Evolutionary conservation across 164 flowering plant genomes (phyloP).

Genomic region (Vitis amurensis): DNA sequence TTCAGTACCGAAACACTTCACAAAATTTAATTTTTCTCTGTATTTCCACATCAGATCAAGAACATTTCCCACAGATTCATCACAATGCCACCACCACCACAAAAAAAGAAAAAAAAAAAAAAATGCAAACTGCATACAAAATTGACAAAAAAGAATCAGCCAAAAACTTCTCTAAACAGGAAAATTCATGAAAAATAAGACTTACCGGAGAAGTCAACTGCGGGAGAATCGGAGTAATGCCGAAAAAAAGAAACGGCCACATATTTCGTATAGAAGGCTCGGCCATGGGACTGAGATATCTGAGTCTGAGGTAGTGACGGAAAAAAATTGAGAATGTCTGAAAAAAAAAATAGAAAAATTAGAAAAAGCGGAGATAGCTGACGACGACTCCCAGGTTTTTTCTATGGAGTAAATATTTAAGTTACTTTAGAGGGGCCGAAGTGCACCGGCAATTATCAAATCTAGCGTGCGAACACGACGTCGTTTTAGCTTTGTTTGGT

Average conservation of each 20-base stretch:
- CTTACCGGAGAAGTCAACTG: background rate
- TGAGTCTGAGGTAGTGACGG: background rate
- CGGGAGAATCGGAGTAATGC: too few species aligned
- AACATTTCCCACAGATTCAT: constrained; percentile 3
- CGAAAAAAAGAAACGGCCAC: too few species aligned
- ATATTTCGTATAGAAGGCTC: too few species aligned
- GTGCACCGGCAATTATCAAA: too few species aligned
- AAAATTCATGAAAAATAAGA: background rate
- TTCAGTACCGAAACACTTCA: too few species aligned
- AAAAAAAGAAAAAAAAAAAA: background rate
- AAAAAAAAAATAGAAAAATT: background rate
- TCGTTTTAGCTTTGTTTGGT: too few species aligned
- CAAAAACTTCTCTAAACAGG: background rate
- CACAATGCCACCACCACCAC: constrained; percentile 9
- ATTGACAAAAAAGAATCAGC: background rate
- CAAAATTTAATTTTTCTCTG: too few species aligned
- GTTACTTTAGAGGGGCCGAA: too few species aligned
- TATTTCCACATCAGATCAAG: background rate
- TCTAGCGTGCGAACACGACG: too few species aligned
- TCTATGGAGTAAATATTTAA: too few species aligned
- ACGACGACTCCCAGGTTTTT: too few species aligned
- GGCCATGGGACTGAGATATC: background rate
- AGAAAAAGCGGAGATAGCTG: background rate
- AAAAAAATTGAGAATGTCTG: constrained; percentile 2
- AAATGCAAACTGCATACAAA: background rate